Conservation (phyloP, 2,329 filamentous ascomycete species). For the Nannizziopsis barbatae region DNA sequence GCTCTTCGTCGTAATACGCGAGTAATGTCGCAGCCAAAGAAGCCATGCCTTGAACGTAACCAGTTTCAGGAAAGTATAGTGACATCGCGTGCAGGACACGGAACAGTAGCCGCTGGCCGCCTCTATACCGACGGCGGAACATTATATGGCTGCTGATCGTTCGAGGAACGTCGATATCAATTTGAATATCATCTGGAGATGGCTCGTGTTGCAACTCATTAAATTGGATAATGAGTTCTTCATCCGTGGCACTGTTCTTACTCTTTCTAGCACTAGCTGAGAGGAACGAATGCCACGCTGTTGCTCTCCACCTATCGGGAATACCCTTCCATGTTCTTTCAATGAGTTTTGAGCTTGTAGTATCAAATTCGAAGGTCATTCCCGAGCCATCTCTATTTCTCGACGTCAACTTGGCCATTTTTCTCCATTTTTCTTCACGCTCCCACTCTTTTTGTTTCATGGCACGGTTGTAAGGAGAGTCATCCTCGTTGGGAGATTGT, state of each 20-base stretch:
- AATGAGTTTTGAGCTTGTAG: constrained; percentile 69
- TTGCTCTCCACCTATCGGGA: constrained; percentile 84
- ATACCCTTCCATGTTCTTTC: constrained; percentile 97
- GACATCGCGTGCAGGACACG: constrained; percentile 84
- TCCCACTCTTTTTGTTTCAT: constrained; percentile 49
- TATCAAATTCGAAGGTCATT: constrained; percentile 68
- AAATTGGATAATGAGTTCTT: constrained; percentile 60
- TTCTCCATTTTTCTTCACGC: constrained; percentile 56
- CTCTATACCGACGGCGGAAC: constrained; percentile 84
- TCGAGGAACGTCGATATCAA: constrained; percentile 89
- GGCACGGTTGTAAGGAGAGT: constrained; percentile 37
- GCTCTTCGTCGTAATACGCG: constrained; percentile 94
- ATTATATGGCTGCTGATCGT: constrained; percentile 95
- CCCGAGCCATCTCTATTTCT: constrained; percentile 44
- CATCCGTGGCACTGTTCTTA: constrained; percentile 52
- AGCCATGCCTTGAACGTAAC: constrained; percentile 98
- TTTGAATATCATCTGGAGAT: constrained; percentile 88
- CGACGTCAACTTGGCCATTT: constrained; percentile 47
- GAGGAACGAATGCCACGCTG: constrained; percentile 92
- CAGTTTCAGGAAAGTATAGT: constrained; percentile 78
- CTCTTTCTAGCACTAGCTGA: constrained; percentile 60
- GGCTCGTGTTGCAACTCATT: constrained; percentile 59
- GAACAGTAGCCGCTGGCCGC: constrained; percentile 84
- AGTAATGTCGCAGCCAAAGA: constrained; percentile 82
- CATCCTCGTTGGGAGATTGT: constrained; percentile 36